A percentile compares a stretch with the other conserved stretches of the same genome.
phyloP scores from a whole-genome alignment of 2,329 filamentous ascomycete species.

The Arthroderma uncinatum region DNA sequence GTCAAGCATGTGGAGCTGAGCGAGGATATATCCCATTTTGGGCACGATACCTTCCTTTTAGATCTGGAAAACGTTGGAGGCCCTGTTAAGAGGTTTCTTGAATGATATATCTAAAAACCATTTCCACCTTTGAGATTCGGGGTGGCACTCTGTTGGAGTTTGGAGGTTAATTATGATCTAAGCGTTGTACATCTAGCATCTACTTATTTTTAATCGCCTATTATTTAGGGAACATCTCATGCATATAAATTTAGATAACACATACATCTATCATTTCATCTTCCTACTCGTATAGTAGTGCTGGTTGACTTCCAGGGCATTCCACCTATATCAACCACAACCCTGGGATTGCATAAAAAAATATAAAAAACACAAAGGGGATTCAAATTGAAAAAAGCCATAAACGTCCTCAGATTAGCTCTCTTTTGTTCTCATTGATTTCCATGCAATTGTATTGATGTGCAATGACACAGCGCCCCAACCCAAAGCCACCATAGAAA shows the following conservation, averaged over 20 bases:
- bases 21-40: slow-evolving; percentile 87
- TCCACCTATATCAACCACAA: background rate
- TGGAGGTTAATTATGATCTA: background rate
- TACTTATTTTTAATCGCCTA: background rate
- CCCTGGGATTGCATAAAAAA: background rate
- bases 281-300: background rate
- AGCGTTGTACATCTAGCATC: background rate
- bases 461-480: background rate
- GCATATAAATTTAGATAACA: background rate
- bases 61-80: slow-evolving; percentile 88
- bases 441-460: slow-evolving; percentile 23
- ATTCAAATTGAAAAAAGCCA: slow-evolving; percentile 5
- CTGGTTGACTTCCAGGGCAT: too few species aligned
- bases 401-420: slow-evolving; percentile 36
- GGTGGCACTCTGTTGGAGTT: background rate
- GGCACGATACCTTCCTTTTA: slow-evolving; percentile 89
- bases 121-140: background rate
- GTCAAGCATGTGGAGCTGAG: slow-evolving; percentile 86
- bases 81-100: slow-evolving; percentile 66
- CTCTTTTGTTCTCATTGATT: slow-evolving; percentile 35
- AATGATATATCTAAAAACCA: slow-evolving; percentile 30
- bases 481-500: background rate
- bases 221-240: background rate
- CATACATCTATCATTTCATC: background rate
- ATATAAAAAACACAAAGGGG: background rate